A percentile compares a stretch with the other conserved stretches of the same genome.
Evolutionary conservation across 805 yeast genomes (phyloP).

Genomic region (Wickerhamomyces strasburgensis): DNA sequence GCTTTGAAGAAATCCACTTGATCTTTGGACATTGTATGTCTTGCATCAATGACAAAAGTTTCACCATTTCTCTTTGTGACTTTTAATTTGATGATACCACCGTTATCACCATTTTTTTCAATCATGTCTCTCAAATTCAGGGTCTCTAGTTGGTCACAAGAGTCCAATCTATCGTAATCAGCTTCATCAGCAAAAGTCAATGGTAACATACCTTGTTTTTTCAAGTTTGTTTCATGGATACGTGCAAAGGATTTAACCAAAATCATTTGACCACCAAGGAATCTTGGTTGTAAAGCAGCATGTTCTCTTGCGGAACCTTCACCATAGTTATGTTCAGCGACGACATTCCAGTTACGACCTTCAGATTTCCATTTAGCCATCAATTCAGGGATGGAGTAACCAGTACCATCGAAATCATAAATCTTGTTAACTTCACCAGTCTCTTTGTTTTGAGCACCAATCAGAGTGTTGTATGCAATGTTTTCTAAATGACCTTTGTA

Average conservation of each 20-base stretch:
- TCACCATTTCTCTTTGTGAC: constrained; percentile 76
- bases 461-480: constrained; percentile 89
- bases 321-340: constrained; percentile 97
- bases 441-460: constrained; percentile 96
- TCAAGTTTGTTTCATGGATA: constrained; percentile 95
- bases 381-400: constrained; percentile 84
- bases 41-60: constrained; percentile 63
- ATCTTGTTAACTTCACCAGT: constrained; percentile 94
- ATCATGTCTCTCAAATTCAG: constrained; percentile 71
- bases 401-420: constrained; percentile 76
- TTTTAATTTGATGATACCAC: constrained; percentile 68
- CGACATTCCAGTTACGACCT: constrained; percentile 82
- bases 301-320: constrained; percentile 99
- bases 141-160: constrained; percentile 78
- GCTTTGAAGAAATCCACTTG: constrained; percentile 95
- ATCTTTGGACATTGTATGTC: constrained; percentile 96
- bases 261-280: constrained; percentile 85
- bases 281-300: constrained; percentile 94
- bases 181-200: constrained; percentile 84
- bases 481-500: constrained; percentile 97
- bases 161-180: constrained; percentile 76
- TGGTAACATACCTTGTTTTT: constrained; percentile 97
- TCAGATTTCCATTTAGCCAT: constrained; percentile 95
- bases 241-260: constrained; percentile 95
- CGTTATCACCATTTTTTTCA: constrained; percentile 79